phyloP scores from a whole-genome alignment of 768 basidiomycete genomes.

The Neoboletus brunneissimus region DNA sequence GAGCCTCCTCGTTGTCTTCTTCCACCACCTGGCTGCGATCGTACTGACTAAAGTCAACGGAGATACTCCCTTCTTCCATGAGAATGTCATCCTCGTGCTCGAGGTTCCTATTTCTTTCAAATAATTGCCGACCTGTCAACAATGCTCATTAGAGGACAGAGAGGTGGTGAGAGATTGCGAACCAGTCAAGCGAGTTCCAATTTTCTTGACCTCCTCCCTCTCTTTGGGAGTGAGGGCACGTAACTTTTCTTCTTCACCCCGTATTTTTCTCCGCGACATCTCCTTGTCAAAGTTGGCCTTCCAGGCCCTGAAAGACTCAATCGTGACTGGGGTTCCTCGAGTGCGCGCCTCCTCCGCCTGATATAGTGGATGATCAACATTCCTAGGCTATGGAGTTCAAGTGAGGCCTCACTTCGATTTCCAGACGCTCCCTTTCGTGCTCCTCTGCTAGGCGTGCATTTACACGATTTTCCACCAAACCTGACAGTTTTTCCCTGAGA shows the following conservation, averaged over 20 bases:
- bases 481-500: constrained; percentile 72
- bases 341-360: constrained; percentile 88
- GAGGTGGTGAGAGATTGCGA: constrained; percentile 17
- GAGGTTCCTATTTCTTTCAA: constrained; percentile 76
- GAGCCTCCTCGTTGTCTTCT: constrained; percentile 56
- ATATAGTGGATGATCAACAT: constrained; percentile 2
- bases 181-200: constrained; percentile 67
- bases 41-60: constrained; percentile 89
- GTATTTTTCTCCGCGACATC: constrained; percentile 50
- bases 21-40: constrained; percentile 56
- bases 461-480: constrained; percentile 56
- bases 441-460: constrained; percentile 59
- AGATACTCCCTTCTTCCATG: constrained; percentile 81
- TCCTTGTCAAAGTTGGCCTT: constrained; percentile 75
- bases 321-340: constrained; percentile 88
- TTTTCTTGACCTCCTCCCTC: constrained; percentile 76
- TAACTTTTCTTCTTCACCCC: constrained; percentile 77
- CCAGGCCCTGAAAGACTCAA: constrained; percentile 79
- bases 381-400: background rate
- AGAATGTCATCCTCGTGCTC: constrained; percentile 72
- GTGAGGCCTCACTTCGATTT: constrained; percentile 60
- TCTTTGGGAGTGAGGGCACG: constrained; percentile 74
- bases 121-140: constrained; percentile 82
- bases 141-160: constrained; percentile 3
- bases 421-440: constrained; percentile 67